These are phyloP conservation scores for Neopestalotiopsis clavispora DNA, from an alignment of 2,329 filamentous ascomycete genomes.

Conservation along the genomic window DNA sequence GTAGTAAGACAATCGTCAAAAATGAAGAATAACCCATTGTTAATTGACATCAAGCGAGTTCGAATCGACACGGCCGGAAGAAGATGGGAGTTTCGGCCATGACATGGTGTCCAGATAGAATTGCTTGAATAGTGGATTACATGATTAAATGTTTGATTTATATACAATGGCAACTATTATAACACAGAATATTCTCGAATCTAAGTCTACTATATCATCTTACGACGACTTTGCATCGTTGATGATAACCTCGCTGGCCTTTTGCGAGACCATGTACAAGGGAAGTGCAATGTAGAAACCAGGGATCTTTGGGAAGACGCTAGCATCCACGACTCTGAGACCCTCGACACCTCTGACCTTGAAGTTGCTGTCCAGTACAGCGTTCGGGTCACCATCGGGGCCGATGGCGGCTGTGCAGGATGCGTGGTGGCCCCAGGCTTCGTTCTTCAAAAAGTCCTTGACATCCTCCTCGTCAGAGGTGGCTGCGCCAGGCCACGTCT, in stretches of 20 bases:
- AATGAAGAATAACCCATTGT: too few relatives aligned
- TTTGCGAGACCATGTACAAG: slow-evolving; percentile 59
- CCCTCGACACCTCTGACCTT: slow-evolving; percentile 55
- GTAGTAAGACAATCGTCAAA: too few relatives aligned
- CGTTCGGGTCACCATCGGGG: slow-evolving; percentile 51
- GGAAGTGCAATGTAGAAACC: slow-evolving; percentile 49
- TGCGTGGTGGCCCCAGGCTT: slow-evolving; percentile 61
- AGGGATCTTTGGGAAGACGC: slow-evolving; percentile 50
- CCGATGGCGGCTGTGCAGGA: slow-evolving; percentile 60
- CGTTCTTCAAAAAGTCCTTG: slow-evolving; percentile 42
- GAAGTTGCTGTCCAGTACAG: slow-evolving; percentile 59
- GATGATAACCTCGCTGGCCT: slow-evolving; percentile 42
- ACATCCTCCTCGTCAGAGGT: slow-evolving; percentile 13
- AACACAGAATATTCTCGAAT: not conserved
- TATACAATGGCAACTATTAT: not conserved
- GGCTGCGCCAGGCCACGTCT: slow-evolving; percentile 3
- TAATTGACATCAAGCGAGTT: too few relatives aligned
- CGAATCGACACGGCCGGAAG: too few relatives aligned
- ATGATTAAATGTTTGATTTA: not conserved
- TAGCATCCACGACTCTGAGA: slow-evolving; percentile 61
- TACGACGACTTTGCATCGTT: slow-evolving; percentile 6
- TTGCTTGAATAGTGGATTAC: not conserved
- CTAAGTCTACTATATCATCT: not conserved
- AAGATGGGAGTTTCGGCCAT: not conserved
- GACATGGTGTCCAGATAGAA: not conserved